Evolutionary conservation across 768 basidiomycete species (phyloP).

Genomic region (Suillus americanus): DNA sequence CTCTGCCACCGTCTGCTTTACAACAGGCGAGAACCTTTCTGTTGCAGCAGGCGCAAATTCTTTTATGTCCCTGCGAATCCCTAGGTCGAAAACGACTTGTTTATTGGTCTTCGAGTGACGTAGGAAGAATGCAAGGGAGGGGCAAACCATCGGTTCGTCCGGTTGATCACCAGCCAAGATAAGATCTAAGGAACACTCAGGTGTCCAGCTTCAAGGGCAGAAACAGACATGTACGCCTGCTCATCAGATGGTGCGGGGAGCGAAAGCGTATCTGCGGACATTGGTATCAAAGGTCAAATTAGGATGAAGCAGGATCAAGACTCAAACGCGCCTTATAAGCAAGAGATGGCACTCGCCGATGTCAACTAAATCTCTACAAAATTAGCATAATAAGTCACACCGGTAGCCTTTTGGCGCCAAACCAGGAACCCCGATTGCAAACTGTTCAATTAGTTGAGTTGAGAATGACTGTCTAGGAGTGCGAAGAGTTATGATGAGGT

Average conservation of each 20-base stretch:
- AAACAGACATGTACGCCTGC: conserved; percentile 54
- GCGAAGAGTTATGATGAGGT: not conserved
- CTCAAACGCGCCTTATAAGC: not conserved
- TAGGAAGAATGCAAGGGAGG: conserved; percentile 53
- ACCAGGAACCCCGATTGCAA: not conserved
- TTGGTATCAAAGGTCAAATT: not conserved
- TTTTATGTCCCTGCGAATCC: conserved; percentile 48
- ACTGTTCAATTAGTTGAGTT: not conserved
- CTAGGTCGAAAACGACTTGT: conserved; percentile 18
- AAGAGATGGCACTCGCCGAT: not conserved
- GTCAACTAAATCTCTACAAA: not conserved
- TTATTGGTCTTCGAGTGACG: conserved; percentile 39
- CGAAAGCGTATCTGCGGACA: not conserved
- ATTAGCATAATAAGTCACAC: not conserved
- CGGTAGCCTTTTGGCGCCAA: not conserved
- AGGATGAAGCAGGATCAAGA: not conserved
- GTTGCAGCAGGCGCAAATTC: conserved; percentile 35
- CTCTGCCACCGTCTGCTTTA: conserved; percentile 34
- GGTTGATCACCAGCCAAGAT: conserved; percentile 34
- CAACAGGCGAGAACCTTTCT: conserved; percentile 18
- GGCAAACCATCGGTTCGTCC: conserved; percentile 31
- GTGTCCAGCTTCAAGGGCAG: conserved; percentile 53
- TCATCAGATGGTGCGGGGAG: conserved; percentile 41
- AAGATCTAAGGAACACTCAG: conserved; percentile 36
- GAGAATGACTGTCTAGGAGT: not conserved